Conservation (phyloP, 2,329 filamentous ascomycete genomes). For the Hyphodiscus sp. region DNA sequence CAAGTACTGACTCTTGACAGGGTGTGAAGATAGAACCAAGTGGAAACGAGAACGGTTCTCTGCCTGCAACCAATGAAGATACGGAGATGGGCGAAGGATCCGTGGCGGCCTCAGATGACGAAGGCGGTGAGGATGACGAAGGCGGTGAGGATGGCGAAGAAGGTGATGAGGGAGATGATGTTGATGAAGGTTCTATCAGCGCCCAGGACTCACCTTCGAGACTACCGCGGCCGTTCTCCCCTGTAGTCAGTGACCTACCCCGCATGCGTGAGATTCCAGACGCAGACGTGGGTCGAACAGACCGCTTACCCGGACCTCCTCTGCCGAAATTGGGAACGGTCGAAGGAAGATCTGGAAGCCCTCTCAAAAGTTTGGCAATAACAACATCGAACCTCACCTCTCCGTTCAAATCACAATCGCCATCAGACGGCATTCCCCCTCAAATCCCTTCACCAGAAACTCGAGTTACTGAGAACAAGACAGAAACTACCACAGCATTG, state of each 20-base stretch:
- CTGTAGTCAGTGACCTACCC: not conserved
- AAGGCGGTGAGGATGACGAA: conserved; percentile 22
- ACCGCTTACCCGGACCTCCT: conserved; percentile 9
- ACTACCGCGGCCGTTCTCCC: conserved; percentile 16
- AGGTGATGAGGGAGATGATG: conserved; percentile 32
- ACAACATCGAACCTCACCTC: conserved; percentile 25
- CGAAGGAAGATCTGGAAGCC: conserved; percentile 24
- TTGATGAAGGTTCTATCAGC: conserved; percentile 37
- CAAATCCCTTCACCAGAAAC: not conserved
- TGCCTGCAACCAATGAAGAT: conserved; percentile 22
- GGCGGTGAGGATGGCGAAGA: conserved; percentile 27
- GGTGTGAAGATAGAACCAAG: conserved; percentile 20
- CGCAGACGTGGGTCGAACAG: conserved; percentile 5
- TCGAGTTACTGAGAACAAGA: not conserved
- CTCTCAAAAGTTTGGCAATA: conserved; percentile 25
- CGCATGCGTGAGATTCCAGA: conserved; percentile 5
- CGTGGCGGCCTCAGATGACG: conserved; percentile 24
- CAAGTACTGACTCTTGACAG: conserved; percentile 12
- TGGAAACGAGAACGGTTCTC: conserved; percentile 6
- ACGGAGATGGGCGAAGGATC: conserved; percentile 30
- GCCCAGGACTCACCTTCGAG: conserved; percentile 27
- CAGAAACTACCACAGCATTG: conserved; percentile 2
- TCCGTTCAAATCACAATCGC: conserved; percentile 16
- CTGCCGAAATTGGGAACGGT: conserved; percentile 12
- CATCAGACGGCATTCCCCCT: not conserved